A percentile compares a stretch with the other conserved stretches of the same genome.
Evolutionary conservation across 768 basidiomycete species (phyloP).

Genomic region (Grammothele lineata): DNA sequence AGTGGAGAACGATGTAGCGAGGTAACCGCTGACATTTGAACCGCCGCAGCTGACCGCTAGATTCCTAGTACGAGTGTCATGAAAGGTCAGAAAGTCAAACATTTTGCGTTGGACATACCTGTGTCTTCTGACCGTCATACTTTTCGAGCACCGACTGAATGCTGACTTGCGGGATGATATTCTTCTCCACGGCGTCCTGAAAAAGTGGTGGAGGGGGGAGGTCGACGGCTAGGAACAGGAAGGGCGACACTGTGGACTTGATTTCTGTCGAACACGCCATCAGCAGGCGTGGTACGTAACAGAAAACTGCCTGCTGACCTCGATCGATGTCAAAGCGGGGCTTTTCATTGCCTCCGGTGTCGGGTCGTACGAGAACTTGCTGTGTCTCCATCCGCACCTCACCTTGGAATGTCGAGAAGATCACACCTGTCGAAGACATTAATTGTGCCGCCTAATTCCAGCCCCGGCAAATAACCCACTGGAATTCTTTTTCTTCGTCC

Average conservation of each 20-base stretch:
- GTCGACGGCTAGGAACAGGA: constrained; percentile 94
- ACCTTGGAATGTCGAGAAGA: constrained; percentile 93
- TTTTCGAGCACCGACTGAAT: constrained; percentile 88
- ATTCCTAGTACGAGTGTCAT: constrained; percentile 55
- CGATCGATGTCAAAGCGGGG: constrained; percentile 93
- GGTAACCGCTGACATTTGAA: constrained; percentile 90
- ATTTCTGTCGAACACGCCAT: constrained; percentile 52
- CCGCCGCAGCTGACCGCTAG: constrained; percentile 74
- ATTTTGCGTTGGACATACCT: constrained; percentile 50
- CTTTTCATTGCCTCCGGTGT: constrained; percentile 69
- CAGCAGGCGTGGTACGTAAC: too few species aligned
- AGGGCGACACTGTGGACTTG: constrained; percentile 81
- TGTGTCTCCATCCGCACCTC: constrained; percentile 91
- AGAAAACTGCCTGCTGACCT: constrained; percentile 45
- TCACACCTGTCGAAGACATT: constrained; percentile 54
- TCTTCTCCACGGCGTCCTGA: constrained; percentile 94
- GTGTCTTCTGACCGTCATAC: constrained; percentile 89
- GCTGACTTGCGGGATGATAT: constrained; percentile 97
- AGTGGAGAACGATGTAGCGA: constrained; percentile 89
- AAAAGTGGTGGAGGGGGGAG: constrained; percentile 97
- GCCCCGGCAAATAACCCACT: constrained; percentile 49
- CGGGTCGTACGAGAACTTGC: constrained; percentile 81
- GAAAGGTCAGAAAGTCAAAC: constrained; percentile 6
- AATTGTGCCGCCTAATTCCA: constrained; percentile 17
- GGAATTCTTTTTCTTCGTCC: constrained; percentile 87